These are phyloP conservation scores for Ascochyta fabae DNA, from an alignment of 2,329 filamentous ascomycete species.

Conservation along the genomic window DNA sequence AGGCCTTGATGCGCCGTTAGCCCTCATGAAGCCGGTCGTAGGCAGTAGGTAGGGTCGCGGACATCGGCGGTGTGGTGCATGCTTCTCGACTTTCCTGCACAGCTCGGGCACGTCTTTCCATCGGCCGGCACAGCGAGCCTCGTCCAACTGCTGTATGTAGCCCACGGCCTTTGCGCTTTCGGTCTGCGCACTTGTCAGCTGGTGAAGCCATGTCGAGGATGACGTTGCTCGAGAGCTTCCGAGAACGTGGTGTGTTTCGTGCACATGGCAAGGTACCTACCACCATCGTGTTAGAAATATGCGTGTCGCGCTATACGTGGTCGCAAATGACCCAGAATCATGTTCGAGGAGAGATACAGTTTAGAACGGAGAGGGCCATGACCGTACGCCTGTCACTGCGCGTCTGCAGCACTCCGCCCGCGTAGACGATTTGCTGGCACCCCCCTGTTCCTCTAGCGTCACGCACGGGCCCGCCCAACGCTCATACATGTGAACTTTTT, in stretches of 20 bases:
- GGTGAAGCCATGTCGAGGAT: constrained; percentile 25
- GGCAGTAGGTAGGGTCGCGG: constrained; percentile 48
- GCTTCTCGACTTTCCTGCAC: constrained; percentile 91
- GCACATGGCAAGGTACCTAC: constrained; percentile 33
- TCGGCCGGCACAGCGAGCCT: constrained; percentile 83
- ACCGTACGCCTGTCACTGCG: constrained; percentile 30
- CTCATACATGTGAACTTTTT: constrained; percentile 34
- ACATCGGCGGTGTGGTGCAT: constrained; percentile 87
- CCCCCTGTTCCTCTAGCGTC: constrained; percentile 33
- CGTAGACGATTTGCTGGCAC: constrained; percentile 20
- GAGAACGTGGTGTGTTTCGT: constrained; percentile 3
- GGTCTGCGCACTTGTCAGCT: constrained; percentile 49
- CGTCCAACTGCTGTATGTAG: constrained; percentile 83
- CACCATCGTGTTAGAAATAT: constrained; percentile 44
- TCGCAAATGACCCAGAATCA: constrained; percentile 32
- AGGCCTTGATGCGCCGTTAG: constrained; percentile 48
- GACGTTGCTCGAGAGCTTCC: constrained; percentile 37
- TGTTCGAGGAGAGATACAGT: constrained; percentile 38
- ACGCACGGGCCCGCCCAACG: constrained; percentile 26
- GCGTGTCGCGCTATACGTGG: constrained; percentile 34
- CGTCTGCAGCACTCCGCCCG: constrained; percentile 21
- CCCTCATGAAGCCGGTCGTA: constrained; percentile 17
- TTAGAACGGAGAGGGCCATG: constrained; percentile 29
- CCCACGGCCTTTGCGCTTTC: constrained; percentile 77
- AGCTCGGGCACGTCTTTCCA: constrained; percentile 89